Percentiles rank a stretch among this genome's conserved stretches.
Evolutionary conservation across 2,329 filamentous ascomycete genomes (phyloP).

Genomic region (Xylaria digitata): DNA sequence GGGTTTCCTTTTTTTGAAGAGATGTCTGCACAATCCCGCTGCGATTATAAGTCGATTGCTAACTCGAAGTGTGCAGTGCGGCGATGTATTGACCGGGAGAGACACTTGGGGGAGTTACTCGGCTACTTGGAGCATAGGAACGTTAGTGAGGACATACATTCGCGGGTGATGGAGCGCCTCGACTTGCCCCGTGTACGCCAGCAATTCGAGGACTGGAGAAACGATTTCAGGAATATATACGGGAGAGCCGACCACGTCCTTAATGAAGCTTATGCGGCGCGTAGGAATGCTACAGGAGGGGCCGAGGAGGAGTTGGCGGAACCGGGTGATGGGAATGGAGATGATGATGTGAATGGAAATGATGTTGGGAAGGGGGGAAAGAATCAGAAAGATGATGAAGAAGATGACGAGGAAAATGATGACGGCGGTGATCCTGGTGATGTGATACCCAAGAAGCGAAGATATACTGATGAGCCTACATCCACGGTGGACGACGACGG

Average conservation of each 20-base stretch:
- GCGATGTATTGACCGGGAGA: neutral
- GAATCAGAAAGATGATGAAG: too few relatives aligned
- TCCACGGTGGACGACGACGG: neutral
- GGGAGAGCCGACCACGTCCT: neutral
- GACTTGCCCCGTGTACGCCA: too few relatives aligned
- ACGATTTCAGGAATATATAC: neutral
- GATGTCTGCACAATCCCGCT: too few relatives aligned
- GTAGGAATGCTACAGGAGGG: neutral
- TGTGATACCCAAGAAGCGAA: constrained; percentile 3
- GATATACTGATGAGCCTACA: neutral
- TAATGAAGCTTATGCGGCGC: neutral
- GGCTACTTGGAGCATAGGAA: neutral
- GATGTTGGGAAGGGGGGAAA: too few relatives aligned
- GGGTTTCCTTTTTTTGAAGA: neutral
- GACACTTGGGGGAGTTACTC: neutral
- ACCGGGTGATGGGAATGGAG: neutral
- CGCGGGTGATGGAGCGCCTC: neutral
- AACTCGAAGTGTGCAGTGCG: neutral
- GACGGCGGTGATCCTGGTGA: neutral
- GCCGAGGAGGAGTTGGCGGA: neutral
- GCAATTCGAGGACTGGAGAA: neutral
- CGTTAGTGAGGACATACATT: neutral
- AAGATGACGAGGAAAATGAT: too few relatives aligned
- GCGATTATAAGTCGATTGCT: too few relatives aligned
- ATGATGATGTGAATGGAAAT: neutral